Conservation (phyloP, 2,329 filamentous ascomycete genomes). For the Truncatella angustata region DNA sequence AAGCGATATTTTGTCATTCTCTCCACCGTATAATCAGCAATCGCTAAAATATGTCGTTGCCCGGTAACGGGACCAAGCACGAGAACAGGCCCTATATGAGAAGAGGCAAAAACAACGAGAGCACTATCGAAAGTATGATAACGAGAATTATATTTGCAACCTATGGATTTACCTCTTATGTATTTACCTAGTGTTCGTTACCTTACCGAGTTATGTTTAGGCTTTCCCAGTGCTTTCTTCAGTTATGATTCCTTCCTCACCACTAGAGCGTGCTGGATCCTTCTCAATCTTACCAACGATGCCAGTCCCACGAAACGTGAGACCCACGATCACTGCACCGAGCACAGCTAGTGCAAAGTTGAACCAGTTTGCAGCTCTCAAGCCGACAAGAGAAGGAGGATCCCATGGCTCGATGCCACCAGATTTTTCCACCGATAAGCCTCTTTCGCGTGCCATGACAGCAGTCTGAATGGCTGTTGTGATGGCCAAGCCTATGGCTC, state of each 20-base stretch:
- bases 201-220: too few species aligned
- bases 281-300: conserved; percentile 45
- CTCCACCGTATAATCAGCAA: too few species aligned
- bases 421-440: conserved; percentile 40
- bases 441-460: conserved; percentile 50
- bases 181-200: too few species aligned
- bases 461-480: conserved; percentile 64
- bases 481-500: conserved; percentile 64
- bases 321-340: conserved; percentile 41
- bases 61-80: too few species aligned
- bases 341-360: conserved; percentile 46
- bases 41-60: too few species aligned
- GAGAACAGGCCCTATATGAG: too few species aligned
- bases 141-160: too few species aligned
- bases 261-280: conserved; percentile 5
- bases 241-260: conserved; percentile 17
- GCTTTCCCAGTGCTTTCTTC: conserved; percentile 8
- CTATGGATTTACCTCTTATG: too few species aligned
- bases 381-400: conserved; percentile 41
- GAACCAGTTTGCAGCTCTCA: conserved; percentile 51
- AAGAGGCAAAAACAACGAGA: too few species aligned
- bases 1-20: too few species aligned
- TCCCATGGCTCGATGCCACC: conserved; percentile 44
- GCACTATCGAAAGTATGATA: too few species aligned
- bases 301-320: conserved; percentile 51